phyloP scores from a whole-genome alignment of 2,329 filamentous ascomycete species.

The Gnomoniopsis smithogilvyi region DNA sequence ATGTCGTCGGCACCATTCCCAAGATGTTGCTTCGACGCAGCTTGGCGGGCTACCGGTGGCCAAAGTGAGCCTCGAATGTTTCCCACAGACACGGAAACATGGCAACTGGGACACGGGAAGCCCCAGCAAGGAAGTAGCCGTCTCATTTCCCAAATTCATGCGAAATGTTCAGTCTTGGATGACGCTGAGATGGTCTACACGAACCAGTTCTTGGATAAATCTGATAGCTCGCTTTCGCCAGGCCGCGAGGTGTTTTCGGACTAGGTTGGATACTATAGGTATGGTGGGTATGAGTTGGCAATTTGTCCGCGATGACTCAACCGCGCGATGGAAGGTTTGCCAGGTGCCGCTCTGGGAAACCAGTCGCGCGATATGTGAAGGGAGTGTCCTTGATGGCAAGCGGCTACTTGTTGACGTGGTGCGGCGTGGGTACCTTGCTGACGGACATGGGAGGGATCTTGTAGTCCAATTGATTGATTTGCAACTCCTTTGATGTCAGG shows the following conservation, averaged over 20 bases:
- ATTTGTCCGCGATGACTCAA: neutral
- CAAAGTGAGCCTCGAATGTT: neutral
- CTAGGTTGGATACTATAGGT: neutral
- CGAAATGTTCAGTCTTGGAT: neutral
- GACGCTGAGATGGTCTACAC: neutral
- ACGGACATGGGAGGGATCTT: neutral
- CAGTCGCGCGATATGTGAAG: neutral
- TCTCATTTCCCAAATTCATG: conserved; percentile 16
- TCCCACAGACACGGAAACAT: conserved; percentile 1
- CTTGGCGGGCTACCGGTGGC: too few species aligned
- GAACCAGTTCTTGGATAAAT: neutral
- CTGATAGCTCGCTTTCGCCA: neutral
- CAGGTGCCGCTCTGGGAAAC: neutral
- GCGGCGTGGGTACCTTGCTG: neutral
- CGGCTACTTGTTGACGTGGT: neutral
- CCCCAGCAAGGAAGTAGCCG: conserved; percentile 6
- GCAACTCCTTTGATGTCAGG: too few species aligned
- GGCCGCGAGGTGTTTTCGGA: neutral
- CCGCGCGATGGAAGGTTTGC: neutral
- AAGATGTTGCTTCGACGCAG: too few species aligned
- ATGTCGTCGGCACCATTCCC: neutral
- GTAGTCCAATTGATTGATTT: neutral
- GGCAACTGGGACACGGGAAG: neutral
- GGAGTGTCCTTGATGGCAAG: neutral
- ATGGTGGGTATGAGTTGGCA: neutral